phyloP scores from a whole-genome alignment of 345 rosid genomes.

The Dimocarpus longan region DNA sequence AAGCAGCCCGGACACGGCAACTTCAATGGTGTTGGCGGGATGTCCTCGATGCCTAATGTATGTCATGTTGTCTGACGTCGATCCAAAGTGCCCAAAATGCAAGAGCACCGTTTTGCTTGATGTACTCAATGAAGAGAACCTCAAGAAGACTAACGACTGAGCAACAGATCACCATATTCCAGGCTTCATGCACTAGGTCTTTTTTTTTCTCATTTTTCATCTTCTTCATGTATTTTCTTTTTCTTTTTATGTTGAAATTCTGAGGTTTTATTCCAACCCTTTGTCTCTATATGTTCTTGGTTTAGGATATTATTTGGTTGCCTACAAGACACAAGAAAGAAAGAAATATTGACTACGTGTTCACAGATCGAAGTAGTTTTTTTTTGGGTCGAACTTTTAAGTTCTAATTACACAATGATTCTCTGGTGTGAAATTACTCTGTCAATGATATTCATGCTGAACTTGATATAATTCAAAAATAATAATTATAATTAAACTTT shows the following conservation, averaged over 20 bases:
- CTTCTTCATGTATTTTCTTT: neutral
- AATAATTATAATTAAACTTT: too few relatives aligned
- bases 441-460: too few relatives aligned
- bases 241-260: neutral
- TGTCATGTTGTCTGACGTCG: slow-evolving; percentile 55
- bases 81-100: slow-evolving; percentile 62
- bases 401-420: too few relatives aligned
- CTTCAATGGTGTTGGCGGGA: slow-evolving; percentile 52
- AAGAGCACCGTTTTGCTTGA: slow-evolving; percentile 59
- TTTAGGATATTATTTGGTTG: neutral
- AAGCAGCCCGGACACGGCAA: slow-evolving; percentile 17
- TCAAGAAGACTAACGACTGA: slow-evolving; percentile 24
- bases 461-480: too few relatives aligned
- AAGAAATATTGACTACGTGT: neutral
- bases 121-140: slow-evolving; percentile 30
- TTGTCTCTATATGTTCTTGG: neutral
- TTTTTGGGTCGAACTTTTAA: too few relatives aligned
- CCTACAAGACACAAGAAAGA: neutral
- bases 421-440: too few relatives aligned
- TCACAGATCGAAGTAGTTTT: neutral
- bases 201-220: neutral
- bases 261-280: neutral
- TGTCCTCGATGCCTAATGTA: slow-evolving; percentile 68
- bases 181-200: neutral
- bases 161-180: neutral